Evolutionary conservation across 192 early-diverging fungal species (phyloP), one percentile per base, ranked within the genome.

Genomic region (Neocallimastix lanati): DNA sequence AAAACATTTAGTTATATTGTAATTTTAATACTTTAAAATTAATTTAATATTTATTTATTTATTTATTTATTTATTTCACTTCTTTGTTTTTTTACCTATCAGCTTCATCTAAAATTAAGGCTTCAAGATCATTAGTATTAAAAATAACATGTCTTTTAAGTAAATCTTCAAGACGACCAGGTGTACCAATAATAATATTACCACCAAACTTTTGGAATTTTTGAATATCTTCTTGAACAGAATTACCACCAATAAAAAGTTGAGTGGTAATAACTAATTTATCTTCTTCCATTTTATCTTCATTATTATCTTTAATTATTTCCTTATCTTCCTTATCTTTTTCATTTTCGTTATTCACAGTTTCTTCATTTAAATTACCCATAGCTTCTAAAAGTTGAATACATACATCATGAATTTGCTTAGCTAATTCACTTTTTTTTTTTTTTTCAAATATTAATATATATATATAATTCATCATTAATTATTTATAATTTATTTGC

Each of bases 91-190:
- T 3, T 78, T 28, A 81, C 77, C 80, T 76, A 86, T 98, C 97
- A 0, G 97, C 97, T 85, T 98, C 97, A 82, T 98, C 97, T 83
- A 98, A 85, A 0, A 98, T 91, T 79, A 97, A 83, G 0, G 95
- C 90, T 81, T 98, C 95, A 50, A 97, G 82, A 80, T 95, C 93
- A 37, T 90, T 89, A 16, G 91, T 90, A 81, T 92, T 92, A 18
- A 93, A 85, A 38, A 92, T 78, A 79, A 81, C 76, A 76, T 82
- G 76, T 82, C 90, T 78, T 35, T 83, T 79, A 77, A 95, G 28
- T 18, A 97, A 85, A 80, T 96, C 94, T 77, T 95, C 92, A 58
- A 98, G 80, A 2, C 96, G 85, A 11, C 96, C 96, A 0, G 96
- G 96, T 2, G 96, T 97, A 4, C 92, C 95, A 21, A 99, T 92